A percentile compares a stretch with the other conserved stretches of the same genome.
phyloP scores from a whole-genome alignment of 495 filamentous ascomycete species.

The Penicillium roqueforti region DNA sequence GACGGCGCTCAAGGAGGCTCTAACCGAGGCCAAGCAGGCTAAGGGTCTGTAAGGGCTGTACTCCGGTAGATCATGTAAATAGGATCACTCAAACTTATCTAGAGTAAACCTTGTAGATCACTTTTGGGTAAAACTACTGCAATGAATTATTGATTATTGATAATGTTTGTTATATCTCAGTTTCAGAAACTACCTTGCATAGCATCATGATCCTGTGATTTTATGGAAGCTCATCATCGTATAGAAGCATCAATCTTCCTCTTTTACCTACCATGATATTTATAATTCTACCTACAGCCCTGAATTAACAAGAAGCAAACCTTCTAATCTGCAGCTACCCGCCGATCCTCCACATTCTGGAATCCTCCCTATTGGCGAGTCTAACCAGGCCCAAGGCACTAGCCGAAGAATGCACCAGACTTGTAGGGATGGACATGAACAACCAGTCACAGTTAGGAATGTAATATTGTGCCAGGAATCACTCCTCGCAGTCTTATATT shows the following conservation, averaged over 20 bases:
- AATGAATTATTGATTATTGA: slow-evolving; percentile 18
- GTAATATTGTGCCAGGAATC: neutral
- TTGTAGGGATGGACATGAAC: neutral
- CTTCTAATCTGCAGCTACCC: neutral
- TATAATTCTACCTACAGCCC: neutral
- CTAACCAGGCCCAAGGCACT: neutral
- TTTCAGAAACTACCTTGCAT: neutral
- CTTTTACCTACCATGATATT: too few species aligned
- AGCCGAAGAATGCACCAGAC: neutral
- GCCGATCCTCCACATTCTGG: neutral
- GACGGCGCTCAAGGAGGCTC: slow-evolving; percentile 64
- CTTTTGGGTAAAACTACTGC: neutral
- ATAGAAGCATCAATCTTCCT: too few species aligned
- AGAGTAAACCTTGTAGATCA: neutral
- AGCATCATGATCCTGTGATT: too few species aligned
- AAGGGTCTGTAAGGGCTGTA: slow-evolving; percentile 38
- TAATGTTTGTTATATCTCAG: neutral
- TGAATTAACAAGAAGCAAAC: neutral
- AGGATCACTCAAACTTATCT: neutral
- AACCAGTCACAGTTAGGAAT: neutral
- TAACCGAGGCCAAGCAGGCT: slow-evolving; percentile 62
- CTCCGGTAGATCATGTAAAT: slow-evolving; percentile 4
- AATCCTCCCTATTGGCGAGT: slow-evolving; percentile 1
- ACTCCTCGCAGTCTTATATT: neutral
- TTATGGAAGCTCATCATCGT: too few species aligned